Evolutionary conservation across 768 basidiomycete species (phyloP).

Genomic region (Lentinus tigrinus): DNA sequence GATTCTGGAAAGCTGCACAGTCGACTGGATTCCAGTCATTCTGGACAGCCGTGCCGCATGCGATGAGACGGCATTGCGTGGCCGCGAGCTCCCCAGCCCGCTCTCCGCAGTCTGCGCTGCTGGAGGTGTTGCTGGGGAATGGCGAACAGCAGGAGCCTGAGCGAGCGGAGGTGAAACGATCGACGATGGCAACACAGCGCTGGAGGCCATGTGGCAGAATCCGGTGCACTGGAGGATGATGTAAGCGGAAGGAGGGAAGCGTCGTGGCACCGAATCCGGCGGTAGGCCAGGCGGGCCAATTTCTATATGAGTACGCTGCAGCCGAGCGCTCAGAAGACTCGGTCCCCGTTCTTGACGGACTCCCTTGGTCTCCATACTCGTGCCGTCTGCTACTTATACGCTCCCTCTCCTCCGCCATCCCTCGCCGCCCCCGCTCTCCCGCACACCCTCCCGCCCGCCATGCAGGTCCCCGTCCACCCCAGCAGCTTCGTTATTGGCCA

Average conservation of each 20-base stretch:
- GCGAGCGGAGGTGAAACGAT: constrained; percentile 3
- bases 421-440: background rate
- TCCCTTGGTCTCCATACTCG: constrained; percentile 4
- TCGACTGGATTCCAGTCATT: constrained; percentile 6
- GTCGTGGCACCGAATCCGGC: constrained; percentile 18
- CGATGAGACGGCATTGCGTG: background rate
- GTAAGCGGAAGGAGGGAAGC: constrained; percentile 12
- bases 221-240: constrained; percentile 18
- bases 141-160: background rate
- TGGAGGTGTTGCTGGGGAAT: background rate
- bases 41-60: constrained; percentile 7
- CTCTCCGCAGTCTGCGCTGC: background rate
- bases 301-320: constrained; percentile 12
- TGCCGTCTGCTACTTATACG: constrained; percentile 9
- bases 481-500: constrained; percentile 18
- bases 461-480: constrained; percentile 16
- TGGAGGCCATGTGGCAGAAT: constrained; percentile 5
- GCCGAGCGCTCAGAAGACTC: constrained; percentile 5
- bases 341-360: constrained; percentile 15
- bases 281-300: constrained; percentile 3
- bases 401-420: background rate
- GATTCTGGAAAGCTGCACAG: constrained; percentile 7
- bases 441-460: background rate
- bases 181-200: background rate
- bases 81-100: background rate